Base-by-base conservation (phyloP, 1,284 basidiomycete species). In the Ustilago shanxiensis region DNA sequence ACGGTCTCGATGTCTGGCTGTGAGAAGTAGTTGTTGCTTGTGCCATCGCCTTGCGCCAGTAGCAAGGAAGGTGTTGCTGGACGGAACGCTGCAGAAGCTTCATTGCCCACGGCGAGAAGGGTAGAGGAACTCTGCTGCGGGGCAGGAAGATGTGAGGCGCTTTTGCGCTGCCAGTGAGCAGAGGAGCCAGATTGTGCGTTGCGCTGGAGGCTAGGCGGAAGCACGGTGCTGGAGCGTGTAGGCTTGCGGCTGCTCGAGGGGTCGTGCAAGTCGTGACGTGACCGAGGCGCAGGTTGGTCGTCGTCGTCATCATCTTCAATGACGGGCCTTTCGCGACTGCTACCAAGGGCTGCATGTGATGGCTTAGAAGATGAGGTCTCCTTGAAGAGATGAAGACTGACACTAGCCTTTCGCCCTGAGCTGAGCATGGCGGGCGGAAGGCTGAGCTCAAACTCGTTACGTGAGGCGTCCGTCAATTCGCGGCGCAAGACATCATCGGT, bases 351-450 rank as follows among this genome's bases (percentile, higher is more conserved):
- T 29, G 60, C 37, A 13, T 66, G 64, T 13, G 74, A 77, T 0
- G 74, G 50, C 31, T 72, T 68, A 14, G 66, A 64, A 4, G 75
- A 80, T 2, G 75, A 80, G 14, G 81, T 80, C 65, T 82, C 80
- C 49, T 81, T 82, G 73, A 83, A 83, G n/a, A 83, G 66, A 26
- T 83, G 81, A 11, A 83, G 66, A 57, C 75, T 79, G 35, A 83
- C 81, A 49, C 75, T 79, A 24, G 81, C 81, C 39, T 83, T 83
- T n/a, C 81, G 72, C 41, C 81, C 81, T 7, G 77, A 78, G 68
- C 61, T 79, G 60, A 79, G 61, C 73, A 80, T 75, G 26, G 79
- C 73, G 7, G 79, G 79, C 24, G 79, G 76, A 6, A 79, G 65
- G 18, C 57, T 68, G 44, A 78, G 71, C 41, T 80, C 79, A 5